These are phyloP conservation scores for Fusarium decemcellulare DNA, from an alignment of 2,329 filamentous ascomycete genomes.

Conservation along the genomic window DNA sequence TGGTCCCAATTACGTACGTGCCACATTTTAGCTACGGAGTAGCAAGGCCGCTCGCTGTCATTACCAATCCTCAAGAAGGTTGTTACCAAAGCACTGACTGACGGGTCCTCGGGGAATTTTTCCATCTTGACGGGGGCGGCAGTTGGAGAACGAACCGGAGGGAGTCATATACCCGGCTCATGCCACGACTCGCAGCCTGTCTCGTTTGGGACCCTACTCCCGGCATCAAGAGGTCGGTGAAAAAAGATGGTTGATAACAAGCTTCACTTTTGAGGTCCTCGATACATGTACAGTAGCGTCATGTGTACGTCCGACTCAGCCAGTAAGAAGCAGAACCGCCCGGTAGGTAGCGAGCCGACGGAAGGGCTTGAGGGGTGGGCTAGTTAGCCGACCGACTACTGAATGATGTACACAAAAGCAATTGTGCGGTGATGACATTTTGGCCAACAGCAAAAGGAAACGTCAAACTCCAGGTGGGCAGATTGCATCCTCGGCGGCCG, in stretches of 20 bases:
- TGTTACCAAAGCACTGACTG: conserved; percentile 13
- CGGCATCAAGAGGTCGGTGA: conserved; percentile 9
- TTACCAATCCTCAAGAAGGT: neutral
- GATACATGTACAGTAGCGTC: conserved; percentile 43
- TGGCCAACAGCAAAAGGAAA: conserved; percentile 28
- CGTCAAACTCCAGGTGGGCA: conserved; percentile 23
- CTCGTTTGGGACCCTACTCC: conserved; percentile 25
- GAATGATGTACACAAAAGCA: conserved; percentile 27
- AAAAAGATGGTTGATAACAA: conserved; percentile 9
- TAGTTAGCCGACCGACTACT: neutral
- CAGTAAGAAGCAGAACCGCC: conserved; percentile 34
- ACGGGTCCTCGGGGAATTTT: conserved; percentile 20
- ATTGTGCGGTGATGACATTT: conserved; percentile 29
- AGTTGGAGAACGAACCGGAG: conserved; percentile 23
- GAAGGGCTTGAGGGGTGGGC: conserved; percentile 28
- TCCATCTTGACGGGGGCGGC: conserved; percentile 17
- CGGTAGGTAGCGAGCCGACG: conserved; percentile 33
- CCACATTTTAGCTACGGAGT: neutral
- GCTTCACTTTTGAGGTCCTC: conserved; percentile 15
- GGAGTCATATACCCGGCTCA: conserved; percentile 9
- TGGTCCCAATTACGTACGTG: conserved; percentile 39
- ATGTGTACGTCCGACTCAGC: conserved; percentile 37
- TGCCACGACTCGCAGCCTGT: conserved; percentile 14
- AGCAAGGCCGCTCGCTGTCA: neutral
- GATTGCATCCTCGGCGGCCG: conserved; percentile 29